phyloP scores from a whole-genome alignment of 2,329 filamentous ascomycete species.

The Trichoderma koningiopsis region DNA sequence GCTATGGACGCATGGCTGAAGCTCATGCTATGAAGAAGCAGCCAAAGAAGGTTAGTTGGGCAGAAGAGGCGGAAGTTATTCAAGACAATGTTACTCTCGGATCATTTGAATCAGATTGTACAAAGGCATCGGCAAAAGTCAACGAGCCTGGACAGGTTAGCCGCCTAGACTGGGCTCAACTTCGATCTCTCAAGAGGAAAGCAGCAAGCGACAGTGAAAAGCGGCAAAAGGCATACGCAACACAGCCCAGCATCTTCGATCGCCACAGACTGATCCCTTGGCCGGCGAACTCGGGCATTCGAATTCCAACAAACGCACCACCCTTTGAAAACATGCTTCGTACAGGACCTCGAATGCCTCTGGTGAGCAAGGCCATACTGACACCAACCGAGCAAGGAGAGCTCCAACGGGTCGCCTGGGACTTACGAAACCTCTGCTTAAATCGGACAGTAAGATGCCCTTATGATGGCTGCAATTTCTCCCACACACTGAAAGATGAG shows the following conservation, averaged over 20 bases:
- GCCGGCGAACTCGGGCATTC: slow-evolving; percentile 22
- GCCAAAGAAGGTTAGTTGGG: background rate
- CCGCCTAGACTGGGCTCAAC: background rate
- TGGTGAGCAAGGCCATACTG: slow-evolving; percentile 39
- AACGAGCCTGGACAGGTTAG: background rate
- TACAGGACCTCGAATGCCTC: slow-evolving; percentile 40
- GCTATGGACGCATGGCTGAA: slow-evolving; percentile 12
- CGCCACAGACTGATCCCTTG: slow-evolving; percentile 11
- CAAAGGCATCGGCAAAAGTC: background rate
- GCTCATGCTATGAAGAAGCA: background rate
- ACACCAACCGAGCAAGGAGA: slow-evolving; percentile 38
- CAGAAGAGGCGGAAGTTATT: background rate
- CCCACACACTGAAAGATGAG: slow-evolving; percentile 37
- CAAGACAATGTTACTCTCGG: background rate
- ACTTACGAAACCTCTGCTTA: slow-evolving; percentile 17
- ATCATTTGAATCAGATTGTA: background rate
- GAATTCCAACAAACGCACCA: slow-evolving; percentile 30
- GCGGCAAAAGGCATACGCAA: slow-evolving; percentile 29
- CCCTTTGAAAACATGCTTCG: slow-evolving; percentile 42
- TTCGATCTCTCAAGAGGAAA: background rate
- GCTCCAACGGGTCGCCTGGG: slow-evolving; percentile 5
- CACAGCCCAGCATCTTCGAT: slow-evolving; percentile 33
- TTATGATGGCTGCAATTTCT: slow-evolving; percentile 41
- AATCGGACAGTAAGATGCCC: slow-evolving; percentile 43
- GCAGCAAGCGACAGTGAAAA: background rate